A percentile compares a stretch with the other conserved stretches of the same genome.
These are phyloP conservation scores for Silene latifolia DNA, from an alignment of 148 eudicot species.

Conservation along the genomic window DNA sequence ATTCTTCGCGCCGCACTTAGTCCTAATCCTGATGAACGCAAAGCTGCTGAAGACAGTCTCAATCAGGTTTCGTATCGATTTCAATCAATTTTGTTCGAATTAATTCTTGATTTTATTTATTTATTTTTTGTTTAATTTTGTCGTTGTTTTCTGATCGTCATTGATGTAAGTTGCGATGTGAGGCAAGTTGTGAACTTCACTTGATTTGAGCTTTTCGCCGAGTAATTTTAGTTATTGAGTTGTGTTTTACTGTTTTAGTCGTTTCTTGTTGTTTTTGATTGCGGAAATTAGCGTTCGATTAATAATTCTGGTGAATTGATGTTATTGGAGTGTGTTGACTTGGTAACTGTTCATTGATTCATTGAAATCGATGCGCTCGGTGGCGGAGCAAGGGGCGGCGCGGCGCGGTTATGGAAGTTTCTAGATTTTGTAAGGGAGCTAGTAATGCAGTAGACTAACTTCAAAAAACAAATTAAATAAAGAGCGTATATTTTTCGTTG, in stretches of 20 bases:
- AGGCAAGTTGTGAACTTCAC: no score
- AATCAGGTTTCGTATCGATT: slow-evolving; percentile 50
- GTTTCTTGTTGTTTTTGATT: no score
- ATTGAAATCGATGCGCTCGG: no score
- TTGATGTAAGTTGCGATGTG: background rate
- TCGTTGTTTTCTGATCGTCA: background rate
- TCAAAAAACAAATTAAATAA: no score
- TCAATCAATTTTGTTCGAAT: background rate
- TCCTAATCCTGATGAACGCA: slow-evolving; percentile 87
- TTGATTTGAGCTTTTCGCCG: background rate
- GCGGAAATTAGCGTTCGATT: background rate
- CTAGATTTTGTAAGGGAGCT: no score
- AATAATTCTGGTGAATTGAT: no score
- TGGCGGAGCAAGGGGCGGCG: no score
- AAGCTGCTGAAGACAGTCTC: slow-evolving; percentile 88
- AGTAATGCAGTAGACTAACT: no score
- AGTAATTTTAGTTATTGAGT: background rate
- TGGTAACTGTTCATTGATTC: background rate
- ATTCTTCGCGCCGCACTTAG: slow-evolving; percentile 90
- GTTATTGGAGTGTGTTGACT: no score
- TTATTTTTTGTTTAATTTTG: background rate
- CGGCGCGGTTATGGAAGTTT: no score
- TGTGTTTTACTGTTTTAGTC: no score
- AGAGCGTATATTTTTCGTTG: background rate
- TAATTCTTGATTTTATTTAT: background rate